Conservation (phyloP, 1,284 basidiomycete genomes). For the Boletus mariae region DNA sequence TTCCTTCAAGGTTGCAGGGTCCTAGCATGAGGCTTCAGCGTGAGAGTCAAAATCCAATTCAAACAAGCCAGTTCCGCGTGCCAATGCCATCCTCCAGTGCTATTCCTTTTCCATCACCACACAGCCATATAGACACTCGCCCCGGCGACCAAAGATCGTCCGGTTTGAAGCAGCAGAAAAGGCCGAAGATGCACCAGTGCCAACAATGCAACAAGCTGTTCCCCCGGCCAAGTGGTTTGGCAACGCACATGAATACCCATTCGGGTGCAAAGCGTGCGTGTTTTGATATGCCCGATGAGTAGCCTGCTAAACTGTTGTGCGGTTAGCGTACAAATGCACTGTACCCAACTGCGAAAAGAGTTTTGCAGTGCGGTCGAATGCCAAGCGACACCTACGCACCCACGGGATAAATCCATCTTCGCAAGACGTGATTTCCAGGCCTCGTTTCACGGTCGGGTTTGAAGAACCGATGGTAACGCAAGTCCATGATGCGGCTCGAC, state of each 20-base stretch:
- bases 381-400: conserved; percentile 55
- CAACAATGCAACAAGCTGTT: conserved; percentile 54
- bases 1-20: conserved; percentile 20
- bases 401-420: conserved; percentile 42
- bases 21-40: conserved; percentile 27
- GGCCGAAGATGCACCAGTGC: conserved; percentile 52
- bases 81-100: conserved; percentile 5
- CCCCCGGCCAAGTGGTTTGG: conserved; percentile 59
- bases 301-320: conserved; percentile 9
- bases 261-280: conserved; percentile 58
- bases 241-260: conserved; percentile 67
- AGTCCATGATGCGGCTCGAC: conserved; percentile 39
- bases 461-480: conserved; percentile 43
- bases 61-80: conserved; percentile 16
- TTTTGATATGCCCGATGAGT: conserved; percentile 2
- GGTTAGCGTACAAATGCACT: conserved; percentile 49
- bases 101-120: conserved; percentile 7
- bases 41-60: conserved; percentile 8
- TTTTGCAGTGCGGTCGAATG: conserved; percentile 62
- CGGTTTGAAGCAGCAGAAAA: conserved; percentile 32
- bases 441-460: conserved; percentile 42
- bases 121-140: conserved; percentile 6
- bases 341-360: conserved; percentile 46
- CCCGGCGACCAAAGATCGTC: conserved; percentile 10
- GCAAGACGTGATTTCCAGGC: conserved; percentile 17